Conservation (phyloP, 495 filamentous ascomycete genomes). For the Gamarada debralockiae region DNA sequence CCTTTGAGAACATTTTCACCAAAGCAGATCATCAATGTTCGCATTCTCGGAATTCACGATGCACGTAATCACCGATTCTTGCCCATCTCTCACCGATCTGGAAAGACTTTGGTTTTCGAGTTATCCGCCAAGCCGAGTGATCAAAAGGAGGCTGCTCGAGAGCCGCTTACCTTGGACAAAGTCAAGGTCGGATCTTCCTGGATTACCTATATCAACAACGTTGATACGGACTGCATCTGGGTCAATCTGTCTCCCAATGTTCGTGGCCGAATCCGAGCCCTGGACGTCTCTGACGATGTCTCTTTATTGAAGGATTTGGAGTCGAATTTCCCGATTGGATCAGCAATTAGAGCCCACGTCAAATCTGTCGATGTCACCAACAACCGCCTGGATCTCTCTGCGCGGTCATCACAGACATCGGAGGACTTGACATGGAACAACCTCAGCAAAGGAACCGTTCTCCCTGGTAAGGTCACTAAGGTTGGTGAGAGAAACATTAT, state of each 20-base stretch:
- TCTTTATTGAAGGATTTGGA: conserved; percentile 68
- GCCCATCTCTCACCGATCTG: conserved; percentile 78
- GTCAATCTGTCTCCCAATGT: conserved; percentile 89
- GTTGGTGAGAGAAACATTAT: conserved; percentile 76
- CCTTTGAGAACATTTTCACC: conserved; percentile 69
- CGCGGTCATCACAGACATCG: conserved; percentile 48
- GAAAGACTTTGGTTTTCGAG: conserved; percentile 78
- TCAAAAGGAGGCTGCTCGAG: conserved; percentile 42
- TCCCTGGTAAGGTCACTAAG: conserved; percentile 81
- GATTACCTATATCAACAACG: conserved; percentile 86
- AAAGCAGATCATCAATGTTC: conserved; percentile 67
- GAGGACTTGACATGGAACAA: conserved; percentile 61
- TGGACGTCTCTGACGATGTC: conserved; percentile 84
- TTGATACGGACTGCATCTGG: conserved; percentile 74
- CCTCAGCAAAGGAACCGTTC: conserved; percentile 69
- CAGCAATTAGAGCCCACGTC: conserved; percentile 74
- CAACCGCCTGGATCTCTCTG: conserved; percentile 77
- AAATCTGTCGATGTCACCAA: conserved; percentile 68
- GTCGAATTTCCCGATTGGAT: conserved; percentile 86
- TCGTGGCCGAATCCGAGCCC: conserved; percentile 70
- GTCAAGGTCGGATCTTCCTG: conserved; percentile 64
- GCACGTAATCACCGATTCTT: conserved; percentile 87
- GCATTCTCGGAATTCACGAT: conserved; percentile 84
- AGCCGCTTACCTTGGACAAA: conserved; percentile 66
- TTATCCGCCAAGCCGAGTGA: conserved; percentile 78